A percentile compares a stretch with the other conserved stretches of the same genome.
Evolutionary conservation across 129 eudicot species (phyloP).

Genomic region (Arctium lappa): DNA sequence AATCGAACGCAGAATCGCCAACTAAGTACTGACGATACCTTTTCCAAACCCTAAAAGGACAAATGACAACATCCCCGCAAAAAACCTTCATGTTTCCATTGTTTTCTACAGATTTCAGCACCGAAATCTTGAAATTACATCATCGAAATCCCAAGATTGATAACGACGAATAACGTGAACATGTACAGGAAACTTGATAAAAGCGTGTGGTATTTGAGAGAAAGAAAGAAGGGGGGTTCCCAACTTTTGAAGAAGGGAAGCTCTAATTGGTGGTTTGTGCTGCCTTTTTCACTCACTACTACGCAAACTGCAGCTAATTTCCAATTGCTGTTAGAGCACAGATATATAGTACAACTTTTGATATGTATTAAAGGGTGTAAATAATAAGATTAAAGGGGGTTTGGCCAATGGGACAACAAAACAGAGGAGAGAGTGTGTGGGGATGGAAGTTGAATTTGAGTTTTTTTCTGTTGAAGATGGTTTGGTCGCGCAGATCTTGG

Average conservation of each 20-base stretch:
- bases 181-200: constrained; percentile 16
- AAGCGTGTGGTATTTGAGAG: background rate
- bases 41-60: constrained; percentile 10
- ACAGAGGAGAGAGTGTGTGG: background rate
- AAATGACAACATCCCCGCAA: background rate
- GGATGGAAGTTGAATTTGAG: background rate
- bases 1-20: background rate
- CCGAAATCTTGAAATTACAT: constrained; percentile 10
- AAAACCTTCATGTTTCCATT: constrained; percentile 2
- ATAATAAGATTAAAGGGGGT: constrained; percentile 16
- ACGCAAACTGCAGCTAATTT: constrained; percentile 7
- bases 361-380: background rate
- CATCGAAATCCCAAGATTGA: constrained; percentile 19
- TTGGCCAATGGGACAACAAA: constrained; percentile 33
- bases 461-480: constrained; percentile 7
- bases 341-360: constrained; percentile 12
- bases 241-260: constrained; percentile 21
- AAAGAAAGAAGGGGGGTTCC: constrained; percentile 12
- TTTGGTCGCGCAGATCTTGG: constrained; percentile 51
- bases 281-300: constrained; percentile 19
- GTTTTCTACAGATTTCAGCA: background rate
- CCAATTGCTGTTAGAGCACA: constrained; percentile 21
- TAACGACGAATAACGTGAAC: background rate
- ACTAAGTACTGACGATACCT: constrained; percentile 6
- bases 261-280: constrained; percentile 17